Evolutionary conservation across 495 filamentous ascomycete genomes (phyloP), one percentile per base, ranked within the genome.

Genomic region (Echria macrotheca): DNA sequence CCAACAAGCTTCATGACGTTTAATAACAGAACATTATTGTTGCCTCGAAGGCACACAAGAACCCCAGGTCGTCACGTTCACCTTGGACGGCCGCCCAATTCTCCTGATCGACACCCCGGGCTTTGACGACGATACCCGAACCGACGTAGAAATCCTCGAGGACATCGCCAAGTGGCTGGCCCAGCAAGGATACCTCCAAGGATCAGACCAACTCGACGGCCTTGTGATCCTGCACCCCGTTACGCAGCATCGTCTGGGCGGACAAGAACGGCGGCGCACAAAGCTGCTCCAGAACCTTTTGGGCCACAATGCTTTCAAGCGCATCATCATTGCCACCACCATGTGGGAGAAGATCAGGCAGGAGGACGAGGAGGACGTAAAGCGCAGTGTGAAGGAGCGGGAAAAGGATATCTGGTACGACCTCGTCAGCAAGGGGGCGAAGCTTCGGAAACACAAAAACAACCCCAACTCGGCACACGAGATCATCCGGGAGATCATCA

Each of bases 51-150:
- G 40, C 24, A 44, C 41, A n/a, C 41, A 44, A 44, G 41, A 44
- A 15, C 41, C 41, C 5, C 41, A 44, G 22, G 41, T 31, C 15
- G 41, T 44, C 41, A 3, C 4, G 7, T 44, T 44, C 15, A 29
- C 3, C 25, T 15, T 31, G n/a, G 41, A 18, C 15, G 15, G 11
- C 21, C 41, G 15, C 24, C 41, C 23, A 3, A 44, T 44, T 10
- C 41, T 44, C 41, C 21, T 44, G 41, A 44, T 44, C 24, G 41
- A 44, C 41, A 44, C 41, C 24, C 41, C 41, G 12, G 41, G 41
- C 24, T 44, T 44, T 28, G 41, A 44, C 26, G 41, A 44, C 23
- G 41, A 44, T 19, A 23, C 10, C 24, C 41, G 41, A 44, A 29
- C 24, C 4, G 41, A 44, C 19, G 41, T 44, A 26, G 12, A 44